These are phyloP conservation scores for Solanum clarkiae DNA, from an alignment of 257 asterid species.

Conservation along the genomic window DNA sequence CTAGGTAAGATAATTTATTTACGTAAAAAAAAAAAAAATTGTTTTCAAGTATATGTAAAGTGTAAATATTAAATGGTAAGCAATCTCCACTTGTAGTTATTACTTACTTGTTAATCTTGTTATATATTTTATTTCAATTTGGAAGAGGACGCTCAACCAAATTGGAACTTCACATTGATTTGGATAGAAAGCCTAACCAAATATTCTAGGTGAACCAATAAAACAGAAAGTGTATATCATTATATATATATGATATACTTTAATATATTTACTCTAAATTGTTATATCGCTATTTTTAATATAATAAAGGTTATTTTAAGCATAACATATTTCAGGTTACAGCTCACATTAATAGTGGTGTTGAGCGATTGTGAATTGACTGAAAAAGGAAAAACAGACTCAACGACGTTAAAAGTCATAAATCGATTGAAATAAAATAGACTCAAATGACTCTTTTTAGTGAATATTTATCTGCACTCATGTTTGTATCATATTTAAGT, in stretches of 20 bases:
- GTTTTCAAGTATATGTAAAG: background rate
- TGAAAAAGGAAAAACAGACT: too few relatives aligned
- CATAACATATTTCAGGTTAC: background rate
- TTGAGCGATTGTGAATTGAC: background rate
- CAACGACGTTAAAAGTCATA: too few relatives aligned
- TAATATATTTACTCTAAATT: background rate
- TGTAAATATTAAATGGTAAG: background rate
- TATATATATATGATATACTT: background rate
- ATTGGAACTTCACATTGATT: slow-evolving; percentile 7
- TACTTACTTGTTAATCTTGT: background rate
- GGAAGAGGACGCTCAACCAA: slow-evolving; percentile 45
- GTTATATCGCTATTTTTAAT: background rate
- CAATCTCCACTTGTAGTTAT: background rate
- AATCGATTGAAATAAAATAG: too few relatives aligned
- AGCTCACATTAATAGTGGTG: background rate
- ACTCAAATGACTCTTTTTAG: too few relatives aligned
- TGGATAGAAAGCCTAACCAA: slow-evolving; percentile 32
- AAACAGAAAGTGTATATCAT: background rate
- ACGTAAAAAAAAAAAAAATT: background rate
- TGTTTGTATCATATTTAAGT: background rate
- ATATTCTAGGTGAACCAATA: slow-evolving; percentile 26
- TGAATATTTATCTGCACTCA: too few relatives aligned
- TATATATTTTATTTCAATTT: background rate
- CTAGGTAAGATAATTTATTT: background rate
- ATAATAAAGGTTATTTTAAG: background rate